These are phyloP conservation scores for Globisporangium alternatum DNA, from an alignment of 352 stramenopile species.

Conservation along the genomic window DNA sequence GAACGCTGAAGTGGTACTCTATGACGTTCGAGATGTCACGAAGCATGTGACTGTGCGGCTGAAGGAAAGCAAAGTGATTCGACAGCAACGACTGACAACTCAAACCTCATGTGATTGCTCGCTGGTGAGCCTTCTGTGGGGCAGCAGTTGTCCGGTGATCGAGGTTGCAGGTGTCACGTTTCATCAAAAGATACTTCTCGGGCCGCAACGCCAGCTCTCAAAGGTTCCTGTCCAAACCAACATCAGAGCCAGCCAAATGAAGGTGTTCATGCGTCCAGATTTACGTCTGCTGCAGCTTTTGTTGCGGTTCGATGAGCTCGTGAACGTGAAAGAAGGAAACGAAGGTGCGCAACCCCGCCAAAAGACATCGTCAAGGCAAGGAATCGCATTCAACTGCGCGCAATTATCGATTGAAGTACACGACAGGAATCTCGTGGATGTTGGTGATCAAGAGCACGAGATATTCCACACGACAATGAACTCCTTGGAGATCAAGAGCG, in stretches of 20 bases:
- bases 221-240: slow-evolving; percentile 14
- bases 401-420: slow-evolving; percentile 11
- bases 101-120: slow-evolving; percentile 31
- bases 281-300: slow-evolving; percentile 46
- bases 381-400: slow-evolving; percentile 15
- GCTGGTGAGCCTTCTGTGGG: slow-evolving; percentile 24
- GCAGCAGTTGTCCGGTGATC: slow-evolving; percentile 15
- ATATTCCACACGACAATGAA: slow-evolving; percentile 12
- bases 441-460: neutral
- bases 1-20: slow-evolving; percentile 20
- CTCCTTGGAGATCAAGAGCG: slow-evolving; percentile 40
- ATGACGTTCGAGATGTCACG: slow-evolving; percentile 29
- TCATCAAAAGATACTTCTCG: slow-evolving; percentile 22
- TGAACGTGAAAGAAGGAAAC: slow-evolving; percentile 17
- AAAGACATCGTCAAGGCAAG: slow-evolving; percentile 9
- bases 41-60: slow-evolving; percentile 19
- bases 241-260: slow-evolving; percentile 18
- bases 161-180: slow-evolving; percentile 23
- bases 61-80: slow-evolving; percentile 20
- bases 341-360: neutral
- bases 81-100: slow-evolving; percentile 24
- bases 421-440: neutral
- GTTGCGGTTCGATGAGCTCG: slow-evolving; percentile 46
- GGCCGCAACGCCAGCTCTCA: slow-evolving; percentile 19
- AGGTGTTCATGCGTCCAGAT: slow-evolving; percentile 27